phyloP scores from a whole-genome alignment of 1,139 yeast genomes.

The Candida sanyaensis region DNA sequence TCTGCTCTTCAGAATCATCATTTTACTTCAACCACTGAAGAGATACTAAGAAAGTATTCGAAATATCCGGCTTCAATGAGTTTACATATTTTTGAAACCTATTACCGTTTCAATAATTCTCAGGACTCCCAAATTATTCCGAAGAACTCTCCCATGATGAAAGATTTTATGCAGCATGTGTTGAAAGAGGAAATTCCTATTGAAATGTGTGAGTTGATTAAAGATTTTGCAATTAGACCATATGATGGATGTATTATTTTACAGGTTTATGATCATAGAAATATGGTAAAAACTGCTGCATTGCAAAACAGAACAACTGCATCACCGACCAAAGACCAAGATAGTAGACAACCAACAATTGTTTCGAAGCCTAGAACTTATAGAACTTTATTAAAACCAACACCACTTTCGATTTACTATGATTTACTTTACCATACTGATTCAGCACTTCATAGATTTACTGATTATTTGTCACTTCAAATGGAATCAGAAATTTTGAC shows the following conservation, averaged over 20 bases:
- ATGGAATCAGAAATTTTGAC: constrained; percentile 86
- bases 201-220: constrained; percentile 83
- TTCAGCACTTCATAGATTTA: constrained; percentile 68
- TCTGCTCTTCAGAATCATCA: constrained; percentile 41
- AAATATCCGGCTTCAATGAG: constrained; percentile 81
- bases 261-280: constrained; percentile 76
- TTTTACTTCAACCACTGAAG: constrained; percentile 72
- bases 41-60: constrained; percentile 75
- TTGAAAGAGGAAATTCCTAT: constrained; percentile 84
- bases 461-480: constrained; percentile 72
- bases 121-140: constrained; percentile 79
- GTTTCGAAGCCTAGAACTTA: constrained; percentile 62
- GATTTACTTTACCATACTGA: constrained; percentile 87
- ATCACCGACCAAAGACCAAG: constrained; percentile 9
- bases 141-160: constrained; percentile 75
- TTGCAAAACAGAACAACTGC: constrained; percentile 10
- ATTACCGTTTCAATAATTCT: constrained; percentile 73
- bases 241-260: constrained; percentile 90
- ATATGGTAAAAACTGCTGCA: constrained; percentile 26
- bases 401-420: constrained; percentile 78
- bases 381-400: constrained; percentile 76
- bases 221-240: constrained; percentile 79
- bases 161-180: constrained; percentile 76
- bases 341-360: constrained; percentile 9
- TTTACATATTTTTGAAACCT: constrained; percentile 87